Base-by-base conservation (phyloP, 2,329 filamentous ascomycete species). In the Macrophomina tecta region DNA sequence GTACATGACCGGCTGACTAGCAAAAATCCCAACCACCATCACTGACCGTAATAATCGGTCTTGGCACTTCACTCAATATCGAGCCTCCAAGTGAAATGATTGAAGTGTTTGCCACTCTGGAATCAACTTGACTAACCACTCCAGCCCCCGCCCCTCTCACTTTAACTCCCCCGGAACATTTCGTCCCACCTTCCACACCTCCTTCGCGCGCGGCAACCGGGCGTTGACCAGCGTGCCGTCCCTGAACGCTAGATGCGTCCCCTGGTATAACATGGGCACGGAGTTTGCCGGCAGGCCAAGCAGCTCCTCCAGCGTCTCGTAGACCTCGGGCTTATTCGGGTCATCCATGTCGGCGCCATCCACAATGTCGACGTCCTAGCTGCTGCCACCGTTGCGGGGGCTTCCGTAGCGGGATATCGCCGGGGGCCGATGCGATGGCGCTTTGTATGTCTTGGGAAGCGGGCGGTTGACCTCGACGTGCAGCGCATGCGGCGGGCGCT, bases 241-340 rank as follows among this genome's bases (percentile, higher is more conserved):
- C 28, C 73, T 67, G 62, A 76, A 77, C 34, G 73, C 73, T 46
- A 77, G 56, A 9, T 73, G n/a, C n/a, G n/a, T 70, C 8, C 70
- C 72, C 16, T 75, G 70, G 53, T 73, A 70, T 34, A 70, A 30
- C 63, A 72, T 74, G 11, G 73, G 74, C 32, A 73, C 69, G 9
- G 71, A 51, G 36, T 74, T 72, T 3, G 68, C 45, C 7, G 74
- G 74, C 14, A 76, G 49, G 32, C 68, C 65, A 28, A 76, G 71
- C 11, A 72, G 45, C 30, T 74, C 67, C 45, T 68, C 53, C 18
- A 70, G 12, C 53, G 53, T 65, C 5, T 52, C 53, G 61, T 51
- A 65, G 6, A 46, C 16, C 34, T 67, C 48, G 6, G 28, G 36
- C 38, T 63, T 51, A 7, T 52, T 32, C n/a, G 6, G 18, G n/a